Evolutionary conservation across 1,139 yeast genomes (phyloP), one percentile per base, ranked within the genome.

Genomic region (Saccharomycopsis hybrid): DNA sequence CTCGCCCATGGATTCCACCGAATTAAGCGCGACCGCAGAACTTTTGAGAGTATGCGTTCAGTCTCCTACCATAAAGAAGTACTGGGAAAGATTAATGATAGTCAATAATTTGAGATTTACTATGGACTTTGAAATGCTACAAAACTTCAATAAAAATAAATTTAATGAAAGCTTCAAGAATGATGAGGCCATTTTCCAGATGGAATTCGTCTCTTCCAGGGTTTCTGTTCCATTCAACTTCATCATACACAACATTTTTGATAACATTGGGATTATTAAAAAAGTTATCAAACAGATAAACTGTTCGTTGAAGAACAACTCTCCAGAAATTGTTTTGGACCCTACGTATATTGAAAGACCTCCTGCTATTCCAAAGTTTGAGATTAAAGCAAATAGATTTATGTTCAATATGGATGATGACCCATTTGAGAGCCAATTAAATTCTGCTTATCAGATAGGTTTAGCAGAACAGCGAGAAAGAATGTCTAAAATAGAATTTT

Each of bases 351-450:
- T 61, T 9, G 63, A 57, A 41, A 61, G 65, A 5, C 67, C 81
- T 0, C 58, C 70, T 1, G 59, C 63, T 2, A 44, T 82, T n/a
- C 88, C 89, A 1, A 67, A 63, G 13, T 66, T 81, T 9, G 68
- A 66, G 8, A 43, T 82, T 24, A 71, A 61, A 46, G 73, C 86
- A 0, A 62, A 65, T 9, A 66, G 72, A 43, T 57, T 79, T 32
- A 58, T 75, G 0, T 75, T 82, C 54, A 64, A 68, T 40, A 72
- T 82, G 70, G 85, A 78, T n/a, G 55, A 53, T 43, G 97, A 90
- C 65, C 90, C 95, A 5, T 88, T 90, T 63, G 98, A 90, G 65
- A 68, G 83, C 2, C 84, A 87, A 58, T 66, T 90, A 52, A 78
- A 78, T 41, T 74, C 85, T 76, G 81, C 85, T 27, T 86, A 78